phyloP scores from a whole-genome alignment of 306 rosid species.

The Prunus mume region DNA sequence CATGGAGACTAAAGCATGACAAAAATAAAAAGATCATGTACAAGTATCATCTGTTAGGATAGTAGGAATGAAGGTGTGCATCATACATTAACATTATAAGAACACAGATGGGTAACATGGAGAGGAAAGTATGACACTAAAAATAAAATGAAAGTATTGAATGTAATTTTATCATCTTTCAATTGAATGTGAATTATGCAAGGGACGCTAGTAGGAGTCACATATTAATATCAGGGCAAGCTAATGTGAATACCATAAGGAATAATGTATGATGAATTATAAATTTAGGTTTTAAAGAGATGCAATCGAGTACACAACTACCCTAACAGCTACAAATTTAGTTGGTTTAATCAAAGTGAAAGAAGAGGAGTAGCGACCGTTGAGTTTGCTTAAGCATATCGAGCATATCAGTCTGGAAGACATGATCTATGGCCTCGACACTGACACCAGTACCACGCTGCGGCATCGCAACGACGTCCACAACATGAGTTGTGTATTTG shows the following conservation, averaged over 20 bases:
- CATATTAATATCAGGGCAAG: too few species aligned
- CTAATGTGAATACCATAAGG: too few species aligned
- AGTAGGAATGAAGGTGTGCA: background rate
- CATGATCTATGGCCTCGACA: conserved; percentile 95
- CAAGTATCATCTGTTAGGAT: background rate
- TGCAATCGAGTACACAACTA: background rate
- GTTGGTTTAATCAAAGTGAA: background rate
- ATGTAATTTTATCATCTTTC: too few species aligned
- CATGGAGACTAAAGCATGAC: background rate
- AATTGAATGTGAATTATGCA: too few species aligned
- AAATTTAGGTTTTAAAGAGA: too few species aligned
- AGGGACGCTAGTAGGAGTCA: too few species aligned
- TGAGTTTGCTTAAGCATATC: conserved; percentile 94
- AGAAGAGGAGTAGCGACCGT: conserved; percentile 38
- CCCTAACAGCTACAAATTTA: background rate
- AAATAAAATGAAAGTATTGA: too few species aligned
- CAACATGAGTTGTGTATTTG: conserved; percentile 85
- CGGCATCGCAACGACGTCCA: conserved; percentile 95
- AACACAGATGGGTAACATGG: background rate
- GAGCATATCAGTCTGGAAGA: conserved; percentile 94
- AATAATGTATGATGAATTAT: background rate
- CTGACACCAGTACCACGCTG: conserved; percentile 97
- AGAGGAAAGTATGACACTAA: too few species aligned
- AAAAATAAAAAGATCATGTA: too few species aligned
- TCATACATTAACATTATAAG: too few species aligned